Percentiles rank a stretch among this genome's conserved stretches.
Conservation (phyloP, 2,329 filamentous ascomycete genomes). For the Aspergillus sp. region DNA sequence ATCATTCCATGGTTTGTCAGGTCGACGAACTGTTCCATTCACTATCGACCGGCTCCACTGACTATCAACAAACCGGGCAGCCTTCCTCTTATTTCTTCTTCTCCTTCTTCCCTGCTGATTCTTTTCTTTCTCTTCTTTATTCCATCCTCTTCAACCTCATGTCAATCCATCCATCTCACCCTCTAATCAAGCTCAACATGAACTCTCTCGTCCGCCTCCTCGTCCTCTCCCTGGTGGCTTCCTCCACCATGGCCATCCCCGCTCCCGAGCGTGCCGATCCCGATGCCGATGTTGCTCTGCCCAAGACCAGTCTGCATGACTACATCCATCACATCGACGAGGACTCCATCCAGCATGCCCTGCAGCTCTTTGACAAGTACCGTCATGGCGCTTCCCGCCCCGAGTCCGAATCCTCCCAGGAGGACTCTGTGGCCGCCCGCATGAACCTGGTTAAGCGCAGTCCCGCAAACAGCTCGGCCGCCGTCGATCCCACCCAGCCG, state of each 20-base stretch:
- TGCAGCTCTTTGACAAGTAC: constrained; percentile 65
- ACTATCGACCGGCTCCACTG: too few relatives aligned
- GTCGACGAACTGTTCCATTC: too few relatives aligned
- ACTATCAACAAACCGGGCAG: too few relatives aligned
- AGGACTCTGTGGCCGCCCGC: constrained; percentile 36
- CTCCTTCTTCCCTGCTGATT: background rate
- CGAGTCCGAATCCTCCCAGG: constrained; percentile 44
- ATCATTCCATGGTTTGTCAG: too few relatives aligned
- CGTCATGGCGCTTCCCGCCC: constrained; percentile 66
- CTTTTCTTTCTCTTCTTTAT: background rate
- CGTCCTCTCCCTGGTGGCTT: constrained; percentile 24
- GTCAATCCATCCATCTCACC: background rate
- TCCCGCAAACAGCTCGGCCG: constrained; percentile 16
- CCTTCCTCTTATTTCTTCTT: too few relatives aligned
- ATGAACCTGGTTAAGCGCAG: constrained; percentile 65
- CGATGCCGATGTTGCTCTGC: constrained; percentile 11
- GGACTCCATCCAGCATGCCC: constrained; percentile 62
- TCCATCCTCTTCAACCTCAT: background rate
- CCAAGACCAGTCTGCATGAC: constrained; percentile 47
- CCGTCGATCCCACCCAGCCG: constrained; percentile 4
- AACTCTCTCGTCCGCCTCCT: constrained; percentile 22
- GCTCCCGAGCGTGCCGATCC: constrained; percentile 13
- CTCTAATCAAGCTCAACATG: constrained; percentile 1
- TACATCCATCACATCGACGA: constrained; percentile 57
- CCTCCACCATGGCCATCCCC: constrained; percentile 23